Evolutionary conservation across 768 basidiomycete genomes (phyloP).

Genomic region (Suillus cothurnatus): DNA sequence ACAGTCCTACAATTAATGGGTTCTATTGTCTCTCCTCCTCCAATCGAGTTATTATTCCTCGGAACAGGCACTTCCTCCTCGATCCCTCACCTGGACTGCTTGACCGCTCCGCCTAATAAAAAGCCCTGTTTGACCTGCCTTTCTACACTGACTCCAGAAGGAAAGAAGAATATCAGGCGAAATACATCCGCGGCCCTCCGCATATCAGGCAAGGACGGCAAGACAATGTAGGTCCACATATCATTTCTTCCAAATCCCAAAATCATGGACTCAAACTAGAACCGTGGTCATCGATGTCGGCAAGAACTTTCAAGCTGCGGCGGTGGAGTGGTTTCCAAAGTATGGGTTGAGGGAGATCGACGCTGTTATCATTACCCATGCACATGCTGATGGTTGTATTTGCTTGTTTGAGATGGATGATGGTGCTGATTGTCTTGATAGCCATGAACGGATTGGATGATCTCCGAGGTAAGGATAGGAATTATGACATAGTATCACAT

Average conservation of each 20-base stretch:
- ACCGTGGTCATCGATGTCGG: conserved; percentile 85
- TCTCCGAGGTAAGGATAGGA: conserved; percentile 59
- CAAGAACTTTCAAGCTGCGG: conserved; percentile 73
- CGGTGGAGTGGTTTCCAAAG: conserved; percentile 64
- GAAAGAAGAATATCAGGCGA: conserved; percentile 81
- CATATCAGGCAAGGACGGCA: conserved; percentile 41
- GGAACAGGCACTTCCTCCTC: conserved; percentile 83
- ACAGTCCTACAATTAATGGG: not conserved
- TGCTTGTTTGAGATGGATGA: not conserved
- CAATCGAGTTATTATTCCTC: conserved; percentile 73
- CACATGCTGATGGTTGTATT: conserved; percentile 74
- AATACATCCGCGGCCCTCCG: conserved; percentile 79
- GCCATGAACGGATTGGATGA: conserved; percentile 94
- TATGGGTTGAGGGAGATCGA: conserved; percentile 73
- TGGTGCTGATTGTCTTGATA: conserved; percentile 20
- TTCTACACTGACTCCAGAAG: conserved; percentile 65
- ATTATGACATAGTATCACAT: not conserved
- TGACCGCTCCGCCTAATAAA: conserved; percentile 63
- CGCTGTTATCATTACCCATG: conserved; percentile 82
- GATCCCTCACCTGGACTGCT: conserved; percentile 69
- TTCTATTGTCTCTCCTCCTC: not conserved
- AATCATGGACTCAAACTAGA: conserved; percentile 35
- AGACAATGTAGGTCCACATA: conserved; percentile 49
- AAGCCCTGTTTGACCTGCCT: conserved; percentile 65
- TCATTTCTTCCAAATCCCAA: too few relatives aligned